Evolutionary conservation across 202 grass and related monocot genomes (phyloP), one percentile per base, ranked within the genome.

Genomic region (Miscanthus sacchariflorus): DNA sequence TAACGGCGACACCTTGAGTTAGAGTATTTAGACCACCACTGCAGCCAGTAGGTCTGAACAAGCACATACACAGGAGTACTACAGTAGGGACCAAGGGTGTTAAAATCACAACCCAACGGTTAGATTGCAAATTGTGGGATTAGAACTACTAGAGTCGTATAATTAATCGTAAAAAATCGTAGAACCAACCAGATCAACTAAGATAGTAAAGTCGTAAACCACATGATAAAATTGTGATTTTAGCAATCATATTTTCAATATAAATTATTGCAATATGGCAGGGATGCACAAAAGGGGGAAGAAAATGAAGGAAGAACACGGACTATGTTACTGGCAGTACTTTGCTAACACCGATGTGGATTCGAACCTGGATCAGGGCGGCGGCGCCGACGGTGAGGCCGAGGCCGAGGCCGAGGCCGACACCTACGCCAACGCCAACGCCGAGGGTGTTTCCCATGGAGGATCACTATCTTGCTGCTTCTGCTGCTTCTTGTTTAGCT

Each of bases 381-480:
- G n/a, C 3, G 45, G 25, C 73, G 44, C 24, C 73, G 45, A 5
- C 12, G 72, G 12, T 5, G 7, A 49, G 23, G 43, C 72, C 39
- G 39, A 49, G 23, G 42, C 72, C 28, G 28, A 64, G n/a, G 23
- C 61, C 61, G 12, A 74, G 2, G 70, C 70, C 39, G 11, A 71
- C 2, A 28, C 69, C 21, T n/a, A 30, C 28, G 28, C 28, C 28
- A 30, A 24, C 12, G 42, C 44, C 73, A 28, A 50, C 0, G 45
- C 44, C 73, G 73, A 49, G 24, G 73, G 24, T 52, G 45, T 76
- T 76, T 19, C 73, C 73, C 73, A 75, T 75, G 23, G 43, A 75
- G 72, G 11, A 27, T 14, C n/a, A 8, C 21, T 46, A 71, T 71
- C n/a, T 23, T 14, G n/a, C 40, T 75, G n/a, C 43, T 30, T 5